Evolutionary conservation across 192 early-diverging fungal genomes (phyloP), one percentile per base, ranked within the genome.

Genomic region (Linnemannia schmuckeri): DNA sequence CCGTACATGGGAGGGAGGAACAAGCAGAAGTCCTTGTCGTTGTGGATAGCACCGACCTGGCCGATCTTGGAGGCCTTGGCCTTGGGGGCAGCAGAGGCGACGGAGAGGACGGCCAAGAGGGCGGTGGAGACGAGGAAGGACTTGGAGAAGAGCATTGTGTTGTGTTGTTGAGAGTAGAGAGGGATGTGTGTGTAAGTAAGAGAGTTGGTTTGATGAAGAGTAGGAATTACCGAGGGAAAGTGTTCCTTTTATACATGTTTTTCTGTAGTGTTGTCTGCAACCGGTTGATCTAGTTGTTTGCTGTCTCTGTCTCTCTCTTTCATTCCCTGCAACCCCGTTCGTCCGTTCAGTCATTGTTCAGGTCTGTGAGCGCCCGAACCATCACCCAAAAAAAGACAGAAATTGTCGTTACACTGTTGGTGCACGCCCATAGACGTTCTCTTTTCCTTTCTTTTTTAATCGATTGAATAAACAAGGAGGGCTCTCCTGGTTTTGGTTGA

Each of bases 1-100:
- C 83, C 84, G 37, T 74, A 74, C 74, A 75, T 77, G 44, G 90
- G 91, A 38, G 91, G 91, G 66, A 92, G 77, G 82, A 92, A 92
- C 20, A 91, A 66, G 52, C 91, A 92, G 71, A 92, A 92, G 12
- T 90, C 82, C 18, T 75, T 78, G 2, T 72, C 69, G 55, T 81
- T 88, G 42, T 66, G 46, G 44, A 90, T 57, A 37, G 74, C 77
- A 33, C 79, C 80, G 30, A 41, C 75, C 63, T 81, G 79, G 70
- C 85, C 77, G 47, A 78, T 44, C 66, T 46, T 49, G 13, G 68
- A 17, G 12, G 46, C 72, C 42, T 74, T 75, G 55, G 54, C 38
- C 44, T 69, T 68, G 61, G 75, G 15, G 35, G 70, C 79, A 47
- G 83, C 75, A 40, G 74, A 30, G 70, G 83, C 74, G 47, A 80